A percentile compares a stretch with the other conserved stretches of the same genome.
Conservation (phyloP, 2,329 filamentous ascomycete species). For the Monosporascus sp. region DNA sequence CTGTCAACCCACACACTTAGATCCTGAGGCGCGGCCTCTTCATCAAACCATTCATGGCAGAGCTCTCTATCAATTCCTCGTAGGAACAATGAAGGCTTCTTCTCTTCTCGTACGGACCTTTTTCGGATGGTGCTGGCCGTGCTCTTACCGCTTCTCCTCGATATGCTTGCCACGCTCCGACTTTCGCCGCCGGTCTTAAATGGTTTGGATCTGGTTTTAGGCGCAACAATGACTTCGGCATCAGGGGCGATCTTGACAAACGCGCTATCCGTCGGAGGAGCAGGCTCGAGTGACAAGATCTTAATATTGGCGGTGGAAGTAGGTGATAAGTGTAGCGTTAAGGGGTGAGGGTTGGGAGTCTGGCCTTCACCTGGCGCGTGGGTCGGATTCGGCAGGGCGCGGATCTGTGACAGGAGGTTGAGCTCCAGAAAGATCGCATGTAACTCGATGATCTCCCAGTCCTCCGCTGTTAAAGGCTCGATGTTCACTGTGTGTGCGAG, state of each 20-base stretch:
- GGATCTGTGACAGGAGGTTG: constrained; percentile 88
- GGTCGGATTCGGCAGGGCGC: constrained; percentile 82
- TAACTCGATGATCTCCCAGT: constrained; percentile 98
- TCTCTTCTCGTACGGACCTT: constrained; percentile 55
- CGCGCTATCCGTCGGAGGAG: constrained; percentile 58
- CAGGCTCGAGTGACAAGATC: constrained; percentile 75
- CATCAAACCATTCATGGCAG: constrained; percentile 73
- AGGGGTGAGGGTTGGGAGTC: constrained; percentile 60
- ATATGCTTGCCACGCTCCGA: constrained; percentile 73
- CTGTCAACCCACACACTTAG: constrained; percentile 81
- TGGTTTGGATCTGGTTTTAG: constrained; percentile 74
- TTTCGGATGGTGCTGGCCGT: constrained; percentile 63
- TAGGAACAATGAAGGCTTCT: constrained; percentile 66
- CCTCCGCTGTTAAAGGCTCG: constrained; percentile 87
- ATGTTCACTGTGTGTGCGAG: constrained; percentile 93
- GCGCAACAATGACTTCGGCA: constrained; percentile 94
- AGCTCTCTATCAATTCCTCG: constrained; percentile 68
- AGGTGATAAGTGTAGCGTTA: constrained; percentile 89
- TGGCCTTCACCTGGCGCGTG: constrained; percentile 49
- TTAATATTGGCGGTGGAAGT: constrained; percentile 92
- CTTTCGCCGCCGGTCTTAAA: constrained; percentile 64
- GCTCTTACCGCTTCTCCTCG: constrained; percentile 73
- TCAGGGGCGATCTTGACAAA: constrained; percentile 93
- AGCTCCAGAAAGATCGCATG: constrained; percentile 94
- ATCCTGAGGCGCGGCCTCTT: constrained; percentile 49